Conservation (phyloP, 106 monocot genomes). For the Iris macrosiphon region DNA sequence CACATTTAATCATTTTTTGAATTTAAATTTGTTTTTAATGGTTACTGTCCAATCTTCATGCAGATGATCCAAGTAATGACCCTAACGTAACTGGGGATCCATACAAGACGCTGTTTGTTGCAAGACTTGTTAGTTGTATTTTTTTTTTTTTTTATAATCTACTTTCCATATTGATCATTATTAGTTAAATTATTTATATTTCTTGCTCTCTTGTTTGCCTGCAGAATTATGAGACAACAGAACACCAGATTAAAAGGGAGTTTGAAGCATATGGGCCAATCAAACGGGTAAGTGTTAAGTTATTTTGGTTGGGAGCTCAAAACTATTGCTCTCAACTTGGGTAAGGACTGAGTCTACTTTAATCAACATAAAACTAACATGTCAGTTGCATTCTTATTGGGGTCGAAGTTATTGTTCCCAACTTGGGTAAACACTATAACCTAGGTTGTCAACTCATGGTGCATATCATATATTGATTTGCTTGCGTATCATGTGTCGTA, state of each 20-base stretch:
- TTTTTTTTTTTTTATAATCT: background rate
- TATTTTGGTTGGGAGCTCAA: constrained; percentile 35
- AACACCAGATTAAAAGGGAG: constrained; percentile 93
- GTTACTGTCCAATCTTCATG: background rate
- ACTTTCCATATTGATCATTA: background rate
- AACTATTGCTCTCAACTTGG: constrained; percentile 35
- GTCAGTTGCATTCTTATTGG: no score
- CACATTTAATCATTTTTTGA: no score
- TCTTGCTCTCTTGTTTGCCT: background rate
- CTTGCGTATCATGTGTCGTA: no score
- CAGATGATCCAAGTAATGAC: constrained; percentile 77
- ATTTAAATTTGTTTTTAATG: no score
- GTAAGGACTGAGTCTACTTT: constrained; percentile 25
- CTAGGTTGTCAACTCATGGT: no score
- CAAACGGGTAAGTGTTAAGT: constrained; percentile 70
- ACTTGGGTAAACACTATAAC: no score
- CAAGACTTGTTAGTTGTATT: constrained; percentile 68
- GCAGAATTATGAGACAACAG: constrained; percentile 93
- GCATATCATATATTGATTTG: no score
- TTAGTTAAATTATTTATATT: background rate
- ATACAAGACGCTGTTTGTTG: constrained; percentile 93
- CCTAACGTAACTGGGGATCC: constrained; percentile 78
- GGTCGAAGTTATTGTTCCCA: no score
- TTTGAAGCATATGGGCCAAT: constrained; percentile 99
- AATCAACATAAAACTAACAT: background rate